A percentile compares a stretch with the other conserved stretches of the same genome.
These are phyloP conservation scores for Aaosphaeria pasadenensis DNA, from an alignment of 2,329 filamentous ascomycete genomes.

Conservation along the genomic window DNA sequence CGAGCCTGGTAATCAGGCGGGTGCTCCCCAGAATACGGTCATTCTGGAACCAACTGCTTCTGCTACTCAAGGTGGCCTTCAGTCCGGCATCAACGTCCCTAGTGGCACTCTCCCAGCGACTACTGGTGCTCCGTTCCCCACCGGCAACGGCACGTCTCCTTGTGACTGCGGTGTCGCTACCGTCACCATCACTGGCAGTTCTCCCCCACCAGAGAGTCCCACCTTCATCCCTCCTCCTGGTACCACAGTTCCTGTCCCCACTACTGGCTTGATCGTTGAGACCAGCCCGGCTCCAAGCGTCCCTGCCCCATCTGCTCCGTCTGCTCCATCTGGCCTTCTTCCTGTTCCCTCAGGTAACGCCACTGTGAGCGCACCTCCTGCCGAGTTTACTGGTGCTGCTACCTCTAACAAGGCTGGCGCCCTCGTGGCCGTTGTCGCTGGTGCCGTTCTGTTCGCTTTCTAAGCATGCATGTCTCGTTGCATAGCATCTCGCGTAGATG, in stretches of 20 bases:
- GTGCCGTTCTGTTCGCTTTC: slow-evolving; percentile 22
- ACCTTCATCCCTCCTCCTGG: slow-evolving; percentile 7
- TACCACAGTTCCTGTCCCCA: slow-evolving; percentile 21
- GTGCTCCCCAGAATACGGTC: slow-evolving; percentile 24
- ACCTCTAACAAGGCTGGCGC: slow-evolving; percentile 16
- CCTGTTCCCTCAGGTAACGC: slow-evolving; percentile 9
- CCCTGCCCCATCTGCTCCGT: slow-evolving; percentile 6
- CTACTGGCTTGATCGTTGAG: slow-evolving; percentile 3
- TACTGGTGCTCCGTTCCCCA: not conserved
- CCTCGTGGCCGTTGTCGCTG: slow-evolving; percentile 19
- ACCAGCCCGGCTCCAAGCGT: slow-evolving; percentile 15
- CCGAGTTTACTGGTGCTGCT: slow-evolving; percentile 28
- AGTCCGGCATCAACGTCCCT: slow-evolving; percentile 21
- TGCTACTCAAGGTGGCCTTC: slow-evolving; percentile 23
- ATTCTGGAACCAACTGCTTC: slow-evolving; percentile 23
- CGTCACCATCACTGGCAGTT: slow-evolving; percentile 26
- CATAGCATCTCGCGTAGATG: not conserved
- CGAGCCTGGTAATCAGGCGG: slow-evolving; percentile 29
- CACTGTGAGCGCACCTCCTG: slow-evolving; percentile 14
- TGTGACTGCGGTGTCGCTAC: slow-evolving; percentile 22
- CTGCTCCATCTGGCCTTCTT: not conserved
- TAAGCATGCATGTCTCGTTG: slow-evolving; percentile 7
- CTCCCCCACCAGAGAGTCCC: slow-evolving; percentile 7
- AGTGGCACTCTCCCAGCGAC: slow-evolving; percentile 5
- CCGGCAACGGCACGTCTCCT: not conserved